Base-by-base conservation (phyloP, 495 filamentous ascomycete genomes). In the Penicillium cataractarum region DNA sequence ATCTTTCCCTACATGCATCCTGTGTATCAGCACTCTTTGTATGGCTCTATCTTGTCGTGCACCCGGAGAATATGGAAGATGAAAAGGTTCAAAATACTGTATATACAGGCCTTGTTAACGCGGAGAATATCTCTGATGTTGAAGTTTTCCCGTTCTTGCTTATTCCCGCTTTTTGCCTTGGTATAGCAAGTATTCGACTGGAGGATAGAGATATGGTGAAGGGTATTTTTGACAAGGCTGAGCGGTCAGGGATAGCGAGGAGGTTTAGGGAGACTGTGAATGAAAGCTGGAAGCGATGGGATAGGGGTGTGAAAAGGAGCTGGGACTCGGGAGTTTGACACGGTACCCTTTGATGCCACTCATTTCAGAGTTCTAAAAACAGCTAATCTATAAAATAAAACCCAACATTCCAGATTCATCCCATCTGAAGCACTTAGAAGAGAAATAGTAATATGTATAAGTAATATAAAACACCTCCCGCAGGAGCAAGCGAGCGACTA, bases 401-500 rank as follows among this genome's bases (percentile, higher is more conserved):
- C n/a, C n/a, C n/a, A n/a, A 33, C 32, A 15, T 37, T 37, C 35
- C 13, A 15, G 13, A 4, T 37, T 37, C 2, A 37, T 2, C 13
- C 10, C 13, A 15, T 10, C 9, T 13, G 32, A 33, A 35, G 33
- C 6, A 35, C 33, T 35, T 2, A 39, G 10, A 39, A 17, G 35
- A 39, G 0, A 39, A 39, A 17, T 15, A 19, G 24, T 31, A 50
- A 50, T 31, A 52, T 54, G 27, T 33, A 54, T 64, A n/a, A n/a
- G n/a, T n/a, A 60, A 62, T 61, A 65, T 42, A 46, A 22, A 49
- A 61, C 60, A 61, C 29, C 63, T 37, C 31, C 2, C 22, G 3
- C 44, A 32, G 52, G 12, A 22, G 21, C 42, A 12, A n/a, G 7
- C 5, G 64, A 67, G 65, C 53, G 67, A 67, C 62, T 54, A 61